These are phyloP conservation scores for Tilletia caries DNA, from an alignment of 1,284 basidiomycete genomes.

Conservation along the genomic window DNA sequence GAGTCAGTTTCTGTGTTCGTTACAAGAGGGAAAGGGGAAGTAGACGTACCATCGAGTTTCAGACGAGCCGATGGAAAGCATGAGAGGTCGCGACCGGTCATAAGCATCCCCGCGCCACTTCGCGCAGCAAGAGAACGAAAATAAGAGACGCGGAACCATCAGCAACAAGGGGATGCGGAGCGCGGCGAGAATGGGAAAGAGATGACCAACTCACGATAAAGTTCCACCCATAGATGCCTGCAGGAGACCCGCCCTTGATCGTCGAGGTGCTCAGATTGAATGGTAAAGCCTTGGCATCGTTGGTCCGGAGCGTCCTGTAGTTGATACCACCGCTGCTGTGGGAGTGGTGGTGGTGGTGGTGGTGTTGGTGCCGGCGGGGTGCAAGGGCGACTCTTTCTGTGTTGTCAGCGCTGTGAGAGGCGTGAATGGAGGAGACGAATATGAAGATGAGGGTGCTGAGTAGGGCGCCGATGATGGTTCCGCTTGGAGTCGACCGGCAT, in stretches of 20 bases:
- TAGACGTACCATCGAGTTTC: neutral
- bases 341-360: no score
- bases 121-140: no score
- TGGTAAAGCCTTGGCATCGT: neutral
- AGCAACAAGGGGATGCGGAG: no score
- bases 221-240: neutral
- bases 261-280: neutral
- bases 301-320: neutral
- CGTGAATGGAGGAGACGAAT: neutral
- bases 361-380: no score
- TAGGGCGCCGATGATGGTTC: no score
- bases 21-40: neutral
- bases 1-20: neutral
- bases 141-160: no score
- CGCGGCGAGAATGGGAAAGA: no score
- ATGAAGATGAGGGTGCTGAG: no score
- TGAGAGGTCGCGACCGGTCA: neutral
- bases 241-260: neutral
- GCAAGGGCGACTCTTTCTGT: no score
- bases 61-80: neutral
- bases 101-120: slow-evolving; percentile 1
- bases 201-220: neutral
- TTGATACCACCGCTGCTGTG: neutral
- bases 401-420: no score
- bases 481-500: no score